A percentile compares a stretch with the other conserved stretches of the same genome.
These are phyloP conservation scores for Coniochaeta sp. DNA, from an alignment of 2,329 filamentous ascomycete species.

Conservation along the genomic window DNA sequence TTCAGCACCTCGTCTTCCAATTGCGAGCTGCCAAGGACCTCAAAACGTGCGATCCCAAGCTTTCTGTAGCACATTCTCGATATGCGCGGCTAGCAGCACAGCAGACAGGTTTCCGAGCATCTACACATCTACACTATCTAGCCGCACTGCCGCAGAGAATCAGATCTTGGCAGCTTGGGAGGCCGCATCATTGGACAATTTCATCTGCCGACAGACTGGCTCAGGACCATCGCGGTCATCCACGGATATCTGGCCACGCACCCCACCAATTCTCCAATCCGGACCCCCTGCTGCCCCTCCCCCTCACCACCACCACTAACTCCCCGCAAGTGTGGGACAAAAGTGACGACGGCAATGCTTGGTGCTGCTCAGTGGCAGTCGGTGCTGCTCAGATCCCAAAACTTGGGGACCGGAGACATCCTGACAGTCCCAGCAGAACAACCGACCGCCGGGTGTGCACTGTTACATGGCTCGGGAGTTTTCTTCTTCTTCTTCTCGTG, in stretches of 20 bases:
- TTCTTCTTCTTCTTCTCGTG: not conserved
- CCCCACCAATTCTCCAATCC: not conserved
- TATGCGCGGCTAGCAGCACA: not conserved
- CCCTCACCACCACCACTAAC: not conserved
- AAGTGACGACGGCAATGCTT: not conserved
- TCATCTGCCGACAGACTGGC: conserved; percentile 1
- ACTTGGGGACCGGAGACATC: not conserved
- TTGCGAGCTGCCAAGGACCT: too few relatives aligned
- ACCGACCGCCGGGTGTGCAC: not conserved
- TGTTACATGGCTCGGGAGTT: not conserved
- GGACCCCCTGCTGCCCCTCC: not conserved
- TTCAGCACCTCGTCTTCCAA: too few relatives aligned
- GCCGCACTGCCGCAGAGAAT: not conserved
- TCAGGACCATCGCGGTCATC: not conserved
- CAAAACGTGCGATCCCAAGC: too few relatives aligned
- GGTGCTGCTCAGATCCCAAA: too few relatives aligned
- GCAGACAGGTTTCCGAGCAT: not conserved
- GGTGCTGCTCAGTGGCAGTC: not conserved
- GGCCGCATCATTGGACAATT: not conserved
- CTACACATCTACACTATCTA: not conserved
- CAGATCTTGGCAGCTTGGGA: not conserved
- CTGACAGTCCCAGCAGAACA: not conserved
- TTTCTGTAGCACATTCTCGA: not conserved
- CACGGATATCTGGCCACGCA: too few relatives aligned
- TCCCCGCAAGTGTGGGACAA: not conserved